Conservation (phyloP, 1,284 basidiomycete species). For the Cutaneotrichosporon cavernicola region DNA sequence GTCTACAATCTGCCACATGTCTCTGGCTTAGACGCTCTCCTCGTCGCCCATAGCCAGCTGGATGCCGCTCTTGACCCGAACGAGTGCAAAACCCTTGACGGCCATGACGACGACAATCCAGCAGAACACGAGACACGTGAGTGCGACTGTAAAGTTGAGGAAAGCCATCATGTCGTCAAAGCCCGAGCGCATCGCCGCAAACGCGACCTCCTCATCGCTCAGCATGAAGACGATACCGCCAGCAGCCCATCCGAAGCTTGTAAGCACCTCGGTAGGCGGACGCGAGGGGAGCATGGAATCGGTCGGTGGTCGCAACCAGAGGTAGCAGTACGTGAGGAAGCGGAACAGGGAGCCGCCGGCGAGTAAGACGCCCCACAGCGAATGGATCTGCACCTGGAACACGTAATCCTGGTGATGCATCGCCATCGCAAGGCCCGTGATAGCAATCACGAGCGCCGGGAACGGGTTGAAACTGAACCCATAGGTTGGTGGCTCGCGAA, state of each 20-base stretch:
- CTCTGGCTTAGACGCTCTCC: background rate
- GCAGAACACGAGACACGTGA: conserved; percentile 77
- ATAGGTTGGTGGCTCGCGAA: conserved; percentile 70
- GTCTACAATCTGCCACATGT: background rate
- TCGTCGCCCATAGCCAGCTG: conserved; percentile 19
- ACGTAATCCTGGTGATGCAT: conserved; percentile 84
- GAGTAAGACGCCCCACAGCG: conserved; percentile 90
- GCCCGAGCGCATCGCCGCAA: conserved; percentile 86
- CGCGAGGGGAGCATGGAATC: conserved; percentile 77
- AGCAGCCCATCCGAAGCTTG: conserved; percentile 75
- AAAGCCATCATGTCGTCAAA: conserved; percentile 68
- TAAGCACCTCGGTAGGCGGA: conserved; percentile 88
- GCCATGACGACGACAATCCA: conserved; percentile 71
- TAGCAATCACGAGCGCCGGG: conserved; percentile 86
- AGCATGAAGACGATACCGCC: conserved; percentile 91
- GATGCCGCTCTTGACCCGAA: conserved; percentile 27
- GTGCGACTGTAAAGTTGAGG: conserved; percentile 59
- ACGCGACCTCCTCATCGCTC: conserved; percentile 83
- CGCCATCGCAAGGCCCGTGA: conserved; percentile 94
- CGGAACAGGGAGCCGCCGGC: conserved; percentile 63
- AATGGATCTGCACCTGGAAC: conserved; percentile 75
- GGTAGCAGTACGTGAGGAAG: conserved; percentile 81
- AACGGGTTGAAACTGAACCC: conserved; percentile 86
- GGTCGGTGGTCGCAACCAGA: conserved; percentile 69
- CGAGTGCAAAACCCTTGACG: conserved; percentile 68